phyloP scores from a whole-genome alignment of 108 stramenopile species.

The Heterococcus sp. region DNA sequence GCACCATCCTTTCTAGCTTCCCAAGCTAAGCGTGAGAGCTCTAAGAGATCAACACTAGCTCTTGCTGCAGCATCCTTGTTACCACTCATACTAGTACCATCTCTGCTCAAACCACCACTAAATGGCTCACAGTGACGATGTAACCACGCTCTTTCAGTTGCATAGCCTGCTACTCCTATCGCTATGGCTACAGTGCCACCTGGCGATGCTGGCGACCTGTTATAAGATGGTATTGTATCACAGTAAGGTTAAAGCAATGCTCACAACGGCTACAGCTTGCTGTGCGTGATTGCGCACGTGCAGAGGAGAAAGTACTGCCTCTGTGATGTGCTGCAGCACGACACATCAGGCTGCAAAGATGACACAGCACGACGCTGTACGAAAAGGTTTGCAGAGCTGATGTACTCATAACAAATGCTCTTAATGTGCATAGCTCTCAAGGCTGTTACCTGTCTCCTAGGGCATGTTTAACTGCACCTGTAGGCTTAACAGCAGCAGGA shows the following conservation, averaged over 20 bases:
- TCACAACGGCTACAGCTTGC: not conserved
- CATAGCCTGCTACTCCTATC: not conserved
- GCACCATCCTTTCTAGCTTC: not conserved
- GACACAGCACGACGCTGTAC: too few species aligned
- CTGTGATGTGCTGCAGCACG: too few species aligned
- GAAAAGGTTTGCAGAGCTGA: too few species aligned
- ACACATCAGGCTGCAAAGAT: too few species aligned
- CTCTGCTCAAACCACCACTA: not conserved
- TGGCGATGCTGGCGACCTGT: not conserved
- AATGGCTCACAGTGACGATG: not conserved
- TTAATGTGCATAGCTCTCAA: too few species aligned
- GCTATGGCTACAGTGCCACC: not conserved
- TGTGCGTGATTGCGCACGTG: not conserved
- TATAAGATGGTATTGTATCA: too few species aligned
- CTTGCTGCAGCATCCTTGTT: not conserved
- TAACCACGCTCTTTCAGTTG: not conserved
- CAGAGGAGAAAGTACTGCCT: too few species aligned
- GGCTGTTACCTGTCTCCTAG: too few species aligned
- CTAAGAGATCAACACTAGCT: not conserved
- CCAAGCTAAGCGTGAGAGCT: not conserved
- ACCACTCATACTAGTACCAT: not conserved
- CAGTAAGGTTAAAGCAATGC: not conserved
- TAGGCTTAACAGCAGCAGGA: not conserved
- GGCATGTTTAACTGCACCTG: too few species aligned
- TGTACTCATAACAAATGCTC: too few species aligned